Evolutionary conservation across 1,284 basidiomycete species (phyloP).

Genomic region (Heterobasidion annosum): DNA sequence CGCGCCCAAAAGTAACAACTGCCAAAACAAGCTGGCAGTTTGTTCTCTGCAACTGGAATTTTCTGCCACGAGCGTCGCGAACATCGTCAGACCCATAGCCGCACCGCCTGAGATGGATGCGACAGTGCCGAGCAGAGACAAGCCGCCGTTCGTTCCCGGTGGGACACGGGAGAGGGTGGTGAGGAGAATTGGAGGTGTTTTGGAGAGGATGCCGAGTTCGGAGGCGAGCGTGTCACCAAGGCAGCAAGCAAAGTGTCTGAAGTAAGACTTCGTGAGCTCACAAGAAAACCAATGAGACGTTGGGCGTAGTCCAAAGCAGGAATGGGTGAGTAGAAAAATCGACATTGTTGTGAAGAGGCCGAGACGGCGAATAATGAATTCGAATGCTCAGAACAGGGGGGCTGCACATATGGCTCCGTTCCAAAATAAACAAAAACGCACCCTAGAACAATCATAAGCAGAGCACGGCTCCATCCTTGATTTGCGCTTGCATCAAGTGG

Average conservation of each 20-base stretch:
- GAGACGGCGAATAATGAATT: too few relatives aligned
- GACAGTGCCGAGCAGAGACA: conserved; percentile 68
- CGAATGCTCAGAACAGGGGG: too few relatives aligned
- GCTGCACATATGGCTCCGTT: not conserved
- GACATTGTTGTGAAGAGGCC: too few relatives aligned
- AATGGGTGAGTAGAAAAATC: too few relatives aligned
- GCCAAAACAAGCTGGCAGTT: conserved; percentile 27
- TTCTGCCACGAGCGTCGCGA: conserved; percentile 52
- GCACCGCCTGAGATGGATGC: conserved; percentile 71
- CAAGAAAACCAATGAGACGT: not conserved
- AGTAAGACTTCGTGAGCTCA: not conserved
- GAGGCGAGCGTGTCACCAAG: conserved; percentile 77
- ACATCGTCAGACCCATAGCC: conserved; percentile 59
- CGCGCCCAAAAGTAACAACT: conserved; percentile 50
- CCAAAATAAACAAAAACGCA: conserved; percentile 24
- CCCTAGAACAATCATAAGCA: conserved; percentile 67
- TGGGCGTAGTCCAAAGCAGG: not conserved
- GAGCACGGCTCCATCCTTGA: conserved; percentile 42
- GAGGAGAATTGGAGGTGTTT: conserved; percentile 59
- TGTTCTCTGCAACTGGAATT: conserved; percentile 38
- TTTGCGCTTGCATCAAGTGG: conserved; percentile 31
- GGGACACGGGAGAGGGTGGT: conserved; percentile 71
- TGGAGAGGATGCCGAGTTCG: conserved; percentile 78
- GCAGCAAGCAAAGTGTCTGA: conserved; percentile 75
- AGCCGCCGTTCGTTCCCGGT: conserved; percentile 87